Evolutionary conservation across 495 filamentous ascomycete genomes (phyloP).

Genomic region (Thermochaetoides thermophila): DNA sequence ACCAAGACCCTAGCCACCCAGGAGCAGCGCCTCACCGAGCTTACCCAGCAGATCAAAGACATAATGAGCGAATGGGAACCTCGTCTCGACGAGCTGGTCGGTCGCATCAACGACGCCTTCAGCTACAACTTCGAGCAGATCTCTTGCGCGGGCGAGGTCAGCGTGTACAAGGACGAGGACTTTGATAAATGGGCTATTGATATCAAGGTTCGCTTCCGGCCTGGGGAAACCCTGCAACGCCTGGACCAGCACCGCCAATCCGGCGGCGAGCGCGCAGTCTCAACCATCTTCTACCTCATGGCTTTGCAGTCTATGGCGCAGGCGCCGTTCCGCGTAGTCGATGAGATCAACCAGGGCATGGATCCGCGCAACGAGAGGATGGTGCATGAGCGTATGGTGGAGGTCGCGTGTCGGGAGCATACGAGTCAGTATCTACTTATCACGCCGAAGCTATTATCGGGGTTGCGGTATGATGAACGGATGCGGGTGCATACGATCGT

Average conservation of each 20-base stretch:
- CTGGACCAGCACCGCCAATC: constrained; percentile 88
- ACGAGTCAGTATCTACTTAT: constrained; percentile 82
- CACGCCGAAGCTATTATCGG: constrained; percentile 87
- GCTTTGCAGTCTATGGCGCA: constrained; percentile 86
- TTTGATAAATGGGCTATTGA: constrained; percentile 91
- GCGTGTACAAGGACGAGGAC: constrained; percentile 64
- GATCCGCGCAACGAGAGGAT: constrained; percentile 95
- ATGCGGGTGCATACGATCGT: constrained; percentile 93
- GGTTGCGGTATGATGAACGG: constrained; percentile 67
- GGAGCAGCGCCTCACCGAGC: constrained; percentile 38
- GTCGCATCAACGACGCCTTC: constrained; percentile 77
- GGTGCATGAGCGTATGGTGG: constrained; percentile 92
- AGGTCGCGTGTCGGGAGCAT: constrained; percentile 69
- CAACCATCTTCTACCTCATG: constrained; percentile 99
- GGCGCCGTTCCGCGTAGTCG: constrained; percentile 96
- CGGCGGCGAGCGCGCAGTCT: constrained; percentile 89
- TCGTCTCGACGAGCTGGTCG: constrained; percentile 57
- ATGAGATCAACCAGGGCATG: constrained; percentile 99
- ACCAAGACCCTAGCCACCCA: constrained; percentile 21
- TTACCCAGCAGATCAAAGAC: constrained; percentile 39
- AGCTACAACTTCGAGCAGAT: constrained; percentile 83
- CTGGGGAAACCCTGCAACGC: constrained; percentile 67
- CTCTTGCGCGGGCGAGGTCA: constrained; percentile 86
- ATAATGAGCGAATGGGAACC: constrained; percentile 66
- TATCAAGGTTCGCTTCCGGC: constrained; percentile 86